Percentiles rank a stretch among this genome's conserved stretches.
Conservation (phyloP, 148 eudicot genomes). For the Camellia sinensis region DNA sequence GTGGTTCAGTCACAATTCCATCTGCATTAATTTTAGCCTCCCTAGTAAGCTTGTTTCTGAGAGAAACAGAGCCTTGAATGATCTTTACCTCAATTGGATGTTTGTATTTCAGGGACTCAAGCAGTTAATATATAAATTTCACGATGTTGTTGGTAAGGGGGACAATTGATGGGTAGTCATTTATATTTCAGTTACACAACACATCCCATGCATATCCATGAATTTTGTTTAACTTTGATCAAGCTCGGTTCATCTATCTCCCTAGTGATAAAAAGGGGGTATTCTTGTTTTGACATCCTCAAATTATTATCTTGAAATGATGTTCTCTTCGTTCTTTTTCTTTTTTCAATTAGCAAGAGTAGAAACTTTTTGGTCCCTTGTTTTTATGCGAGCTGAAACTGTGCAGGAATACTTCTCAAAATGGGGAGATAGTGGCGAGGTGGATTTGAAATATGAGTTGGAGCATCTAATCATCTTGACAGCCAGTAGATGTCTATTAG, state of each 20-base stretch:
- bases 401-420: conserved; percentile 84
- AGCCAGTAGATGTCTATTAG: conserved; percentile 90
- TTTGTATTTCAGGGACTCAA: neutral
- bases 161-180: neutral
- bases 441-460: conserved; percentile 84
- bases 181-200: neutral
- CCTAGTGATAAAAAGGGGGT: too few species aligned
- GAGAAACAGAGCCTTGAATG: neutral
- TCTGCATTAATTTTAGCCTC: neutral
- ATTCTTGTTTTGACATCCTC: neutral
- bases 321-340: neutral
- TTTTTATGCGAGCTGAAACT: neutral
- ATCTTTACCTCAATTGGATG: neutral
- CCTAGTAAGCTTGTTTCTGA: neutral
- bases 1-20: neutral
- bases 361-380: neutral
- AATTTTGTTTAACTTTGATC: neutral
- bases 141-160: neutral
- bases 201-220: neutral
- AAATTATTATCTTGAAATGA: neutral
- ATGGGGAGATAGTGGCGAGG: conserved; percentile 95
- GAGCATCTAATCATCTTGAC: conserved; percentile 92
- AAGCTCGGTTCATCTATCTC: neutral
- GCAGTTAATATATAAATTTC: neutral
- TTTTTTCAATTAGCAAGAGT: neutral